Base-by-base conservation (phyloP, 179 eudicot genomes). In the Heliamphora pulchella region DNA sequence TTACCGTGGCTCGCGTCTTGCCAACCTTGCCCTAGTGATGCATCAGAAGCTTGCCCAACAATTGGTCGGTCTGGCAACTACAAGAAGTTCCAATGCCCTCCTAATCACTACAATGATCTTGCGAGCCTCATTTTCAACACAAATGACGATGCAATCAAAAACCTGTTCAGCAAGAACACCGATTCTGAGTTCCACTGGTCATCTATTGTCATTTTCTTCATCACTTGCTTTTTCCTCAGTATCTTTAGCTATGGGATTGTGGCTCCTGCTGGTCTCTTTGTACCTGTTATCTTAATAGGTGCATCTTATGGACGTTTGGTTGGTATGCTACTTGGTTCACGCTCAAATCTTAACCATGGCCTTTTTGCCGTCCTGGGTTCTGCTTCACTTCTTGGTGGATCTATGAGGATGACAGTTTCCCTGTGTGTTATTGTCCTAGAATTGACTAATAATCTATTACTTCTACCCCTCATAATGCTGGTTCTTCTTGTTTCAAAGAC, bases 51-150 rank as follows among this genome's bases (percentile, higher is more conserved):
- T 71, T 95, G 98, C 81, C 98, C 98, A 1, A 93, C 98, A 54
- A 89, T 93, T 81, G 98, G 96, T 57, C 90, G 96, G 22, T 87
- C 91, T 43, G 97, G 98, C 31, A 95, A 95, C 85, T 95, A 87
- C 85, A 95, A 95, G 86, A 93, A 92, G 79, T 95, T 92, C 84
- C 98, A 95, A 70, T 95, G 98, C 75, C 72, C 86, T 64, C 85
- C 91, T 20, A 91, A 90, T 72, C 87, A 95, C 76, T 93, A 93
- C 85, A 95, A 95, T 77, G 98, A 95, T 87, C 91, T 95, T 48
- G 98, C 98, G 70, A 92, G 96, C 86, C 91, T 95, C 79, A 86
- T 95, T 74, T 93, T 95, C 85, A 95, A 95, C 87, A 93, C 98
- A 65, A 93, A 91, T 44, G 98, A 95, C 62, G 98, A 95, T 69